Conservation (phyloP, 192 early-diverging fungal species). For the Rhizoclosmatium globosum region DNA sequence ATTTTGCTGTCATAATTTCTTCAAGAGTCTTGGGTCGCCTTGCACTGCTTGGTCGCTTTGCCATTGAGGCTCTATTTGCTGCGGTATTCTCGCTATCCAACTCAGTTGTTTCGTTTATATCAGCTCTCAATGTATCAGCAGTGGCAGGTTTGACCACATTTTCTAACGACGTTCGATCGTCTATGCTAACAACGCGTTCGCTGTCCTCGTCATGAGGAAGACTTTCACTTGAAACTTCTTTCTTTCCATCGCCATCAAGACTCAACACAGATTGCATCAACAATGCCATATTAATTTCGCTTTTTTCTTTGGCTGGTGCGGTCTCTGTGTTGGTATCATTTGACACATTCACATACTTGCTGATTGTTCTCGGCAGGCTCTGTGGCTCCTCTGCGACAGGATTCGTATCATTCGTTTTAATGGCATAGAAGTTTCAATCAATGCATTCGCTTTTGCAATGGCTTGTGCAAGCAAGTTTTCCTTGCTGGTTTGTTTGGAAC, state of each 20-base stretch:
- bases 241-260: constrained; percentile 13
- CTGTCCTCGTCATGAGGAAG: background rate
- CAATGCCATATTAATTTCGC: constrained; percentile 2
- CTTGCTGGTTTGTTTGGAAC: background rate
- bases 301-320: background rate
- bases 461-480: constrained; percentile 1
- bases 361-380: background rate
- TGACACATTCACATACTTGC: background rate
- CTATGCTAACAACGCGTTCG: background rate
- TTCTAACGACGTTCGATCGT: background rate
- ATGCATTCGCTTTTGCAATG: background rate
- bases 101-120: too few species aligned
- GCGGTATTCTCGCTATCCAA: too few species aligned
- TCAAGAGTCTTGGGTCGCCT: too few species aligned
- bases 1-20: too few species aligned
- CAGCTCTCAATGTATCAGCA: too few species aligned
- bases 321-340: background rate
- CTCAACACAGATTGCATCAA: constrained; percentile 22
- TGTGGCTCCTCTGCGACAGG: background rate
- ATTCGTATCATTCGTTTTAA: background rate
- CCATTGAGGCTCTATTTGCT: too few species aligned
- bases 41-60: too few species aligned
- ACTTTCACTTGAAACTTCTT: background rate
- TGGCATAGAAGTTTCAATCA: background rate
- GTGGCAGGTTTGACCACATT: too few species aligned